A percentile compares a stretch with the other conserved stretches of the same genome.
Evolutionary conservation across 345 rosid species (phyloP).

Genomic region (Pelargonium nanum): DNA sequence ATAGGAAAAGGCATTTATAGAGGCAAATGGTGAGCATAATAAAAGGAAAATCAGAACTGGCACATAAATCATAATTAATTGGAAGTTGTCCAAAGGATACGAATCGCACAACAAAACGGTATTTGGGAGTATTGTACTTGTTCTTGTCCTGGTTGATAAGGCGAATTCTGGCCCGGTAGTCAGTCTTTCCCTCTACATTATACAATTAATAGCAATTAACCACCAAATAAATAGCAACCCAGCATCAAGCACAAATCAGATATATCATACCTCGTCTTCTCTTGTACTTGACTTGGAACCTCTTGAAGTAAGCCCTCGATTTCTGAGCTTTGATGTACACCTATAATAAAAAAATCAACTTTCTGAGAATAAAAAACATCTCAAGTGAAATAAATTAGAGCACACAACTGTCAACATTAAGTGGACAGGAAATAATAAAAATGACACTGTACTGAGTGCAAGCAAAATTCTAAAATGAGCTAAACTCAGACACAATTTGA

Average conservation of each 20-base stretch:
- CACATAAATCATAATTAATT: not conserved
- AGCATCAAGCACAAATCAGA: not conserved
- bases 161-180: constrained; percentile 76
- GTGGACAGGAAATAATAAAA: too few relatives aligned
- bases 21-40: not conserved
- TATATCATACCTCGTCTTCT: constrained; percentile 50
- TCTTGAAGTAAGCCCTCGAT: constrained; percentile 50
- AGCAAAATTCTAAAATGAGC: too few relatives aligned
- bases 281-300: constrained; percentile 66
- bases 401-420: too few relatives aligned
- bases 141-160: constrained; percentile 74
- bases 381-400: too few relatives aligned
- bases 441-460: too few relatives aligned
- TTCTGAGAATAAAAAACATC: not conserved
- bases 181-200: constrained; percentile 72
- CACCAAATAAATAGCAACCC: not conserved
- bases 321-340: constrained; percentile 56
- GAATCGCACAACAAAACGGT: constrained; percentile 69
- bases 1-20: too few relatives aligned
- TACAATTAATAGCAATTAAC: not conserved
- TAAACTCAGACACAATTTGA: too few relatives aligned
- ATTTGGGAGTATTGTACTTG: constrained; percentile 76
- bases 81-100: constrained; percentile 32
- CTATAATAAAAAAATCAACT: constrained; percentile 13
- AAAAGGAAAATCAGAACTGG: too few relatives aligned